phyloP scores from a whole-genome alignment of 1,284 basidiomycete genomes.

The Heterobasidion occidentale region DNA sequence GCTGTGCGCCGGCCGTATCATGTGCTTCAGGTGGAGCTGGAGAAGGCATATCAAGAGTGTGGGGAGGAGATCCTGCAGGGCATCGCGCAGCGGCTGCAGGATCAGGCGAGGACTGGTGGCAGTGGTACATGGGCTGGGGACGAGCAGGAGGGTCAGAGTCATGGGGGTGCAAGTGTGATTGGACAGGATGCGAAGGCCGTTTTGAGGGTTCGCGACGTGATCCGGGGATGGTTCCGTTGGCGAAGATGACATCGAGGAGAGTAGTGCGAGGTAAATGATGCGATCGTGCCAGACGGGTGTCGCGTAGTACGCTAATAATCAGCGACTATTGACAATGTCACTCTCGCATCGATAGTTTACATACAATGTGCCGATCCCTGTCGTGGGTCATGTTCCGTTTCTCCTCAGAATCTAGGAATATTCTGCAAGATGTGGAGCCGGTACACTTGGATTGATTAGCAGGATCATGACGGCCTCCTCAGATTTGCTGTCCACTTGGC shows the following conservation, averaged over 20 bases:
- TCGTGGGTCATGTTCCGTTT: too few relatives aligned
- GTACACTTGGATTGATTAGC: too few relatives aligned
- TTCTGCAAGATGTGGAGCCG: too few relatives aligned
- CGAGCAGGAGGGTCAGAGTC: not conserved
- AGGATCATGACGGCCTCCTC: too few relatives aligned
- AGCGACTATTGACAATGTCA: too few relatives aligned
- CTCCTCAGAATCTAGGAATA: too few relatives aligned
- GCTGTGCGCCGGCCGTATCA: slow-evolving; percentile 60
- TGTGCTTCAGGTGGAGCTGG: slow-evolving; percentile 49
- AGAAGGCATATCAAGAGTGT: slow-evolving; percentile 43
- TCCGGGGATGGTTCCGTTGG: slow-evolving; percentile 4
- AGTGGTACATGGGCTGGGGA: not conserved
- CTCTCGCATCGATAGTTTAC: too few relatives aligned
- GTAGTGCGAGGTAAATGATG: too few relatives aligned
- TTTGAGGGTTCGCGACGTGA: slow-evolving; percentile 2
- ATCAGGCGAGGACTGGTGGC: not conserved
- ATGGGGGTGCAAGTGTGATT: not conserved
- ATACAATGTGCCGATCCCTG: too few relatives aligned
- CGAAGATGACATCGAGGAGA: not conserved
- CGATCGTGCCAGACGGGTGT: too few relatives aligned
- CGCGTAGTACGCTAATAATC: too few relatives aligned
- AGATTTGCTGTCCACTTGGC: too few relatives aligned
- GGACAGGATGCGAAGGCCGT: not conserved
- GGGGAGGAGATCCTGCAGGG: slow-evolving; percentile 45
- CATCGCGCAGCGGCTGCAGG: slow-evolving; percentile 24